Conservation (phyloP, 2,329 filamentous ascomycete species). For the Dryadomyces quercivorus region DNA sequence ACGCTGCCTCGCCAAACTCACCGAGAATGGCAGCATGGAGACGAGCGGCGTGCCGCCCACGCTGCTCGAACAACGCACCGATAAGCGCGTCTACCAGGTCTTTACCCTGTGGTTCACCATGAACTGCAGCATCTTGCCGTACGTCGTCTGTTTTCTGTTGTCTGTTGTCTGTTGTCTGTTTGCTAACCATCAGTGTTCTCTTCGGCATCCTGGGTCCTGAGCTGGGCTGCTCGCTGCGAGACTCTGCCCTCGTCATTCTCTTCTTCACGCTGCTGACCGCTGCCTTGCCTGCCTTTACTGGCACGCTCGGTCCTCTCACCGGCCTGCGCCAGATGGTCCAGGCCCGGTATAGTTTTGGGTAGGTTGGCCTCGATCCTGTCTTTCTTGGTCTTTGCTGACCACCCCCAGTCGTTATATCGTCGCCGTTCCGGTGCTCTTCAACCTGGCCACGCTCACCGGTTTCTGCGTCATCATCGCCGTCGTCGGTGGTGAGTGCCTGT, state of each 20-base stretch:
- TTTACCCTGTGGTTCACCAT: constrained; percentile 38
- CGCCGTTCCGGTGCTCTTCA: constrained; percentile 47
- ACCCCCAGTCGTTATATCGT: constrained; percentile 36
- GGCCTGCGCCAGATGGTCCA: constrained; percentile 56
- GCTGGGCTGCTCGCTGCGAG: constrained; percentile 39
- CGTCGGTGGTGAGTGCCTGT: constrained; percentile 46
- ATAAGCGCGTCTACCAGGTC: constrained; percentile 28
- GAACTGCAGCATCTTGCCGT: constrained; percentile 35
- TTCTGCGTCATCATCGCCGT: constrained; percentile 51
- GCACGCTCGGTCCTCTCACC: constrained; percentile 46
- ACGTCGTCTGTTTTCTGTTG: constrained; percentile 6
- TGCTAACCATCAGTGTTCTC: constrained; percentile 26
- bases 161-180: not conserved
- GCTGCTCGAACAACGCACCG: constrained; percentile 26
- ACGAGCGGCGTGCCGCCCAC: constrained; percentile 31
- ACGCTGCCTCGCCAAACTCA: not conserved
- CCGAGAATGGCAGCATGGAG: constrained; percentile 19
- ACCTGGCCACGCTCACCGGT: constrained; percentile 48
- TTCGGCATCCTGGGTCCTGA: constrained; percentile 51
- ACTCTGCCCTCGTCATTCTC: constrained; percentile 45
- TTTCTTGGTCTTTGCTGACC: not conserved
- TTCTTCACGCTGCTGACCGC: constrained; percentile 49
- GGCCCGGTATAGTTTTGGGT: constrained; percentile 48
- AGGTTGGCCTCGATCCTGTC: not conserved
- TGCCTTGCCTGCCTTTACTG: constrained; percentile 41